Evolutionary conservation across 768 basidiomycete genomes (phyloP).

Genomic region (Suillus subaureus): DNA sequence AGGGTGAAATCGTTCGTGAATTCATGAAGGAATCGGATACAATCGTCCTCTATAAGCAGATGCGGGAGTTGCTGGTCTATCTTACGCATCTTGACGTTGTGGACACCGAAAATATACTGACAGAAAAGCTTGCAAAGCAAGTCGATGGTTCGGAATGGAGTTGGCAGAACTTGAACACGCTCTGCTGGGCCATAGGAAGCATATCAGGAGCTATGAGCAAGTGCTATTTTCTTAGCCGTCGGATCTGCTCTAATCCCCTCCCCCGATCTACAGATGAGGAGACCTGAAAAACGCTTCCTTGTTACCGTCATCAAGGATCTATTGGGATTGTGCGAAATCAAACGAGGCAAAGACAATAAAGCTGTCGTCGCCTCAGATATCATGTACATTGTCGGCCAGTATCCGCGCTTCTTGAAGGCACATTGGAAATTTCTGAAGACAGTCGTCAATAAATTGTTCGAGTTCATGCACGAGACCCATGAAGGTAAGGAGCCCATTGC

Average conservation of each 20-base stretch:
- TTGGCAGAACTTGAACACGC: slow-evolving; percentile 98
- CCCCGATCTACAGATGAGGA: slow-evolving; percentile 75
- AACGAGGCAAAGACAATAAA: slow-evolving; percentile 99
- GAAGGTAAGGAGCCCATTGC: slow-evolving; percentile 58
- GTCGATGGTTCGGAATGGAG: slow-evolving; percentile 99
- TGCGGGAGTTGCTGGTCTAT: slow-evolving; percentile 97
- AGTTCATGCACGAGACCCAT: slow-evolving; percentile 99
- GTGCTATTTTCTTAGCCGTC: slow-evolving; percentile 31
- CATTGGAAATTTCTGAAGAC: slow-evolving; percentile 99
- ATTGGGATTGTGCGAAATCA: slow-evolving; percentile 96
- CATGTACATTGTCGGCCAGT: slow-evolving; percentile 99
- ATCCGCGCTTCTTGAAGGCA: slow-evolving; percentile 98
- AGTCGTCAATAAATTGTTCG: slow-evolving; percentile 98
- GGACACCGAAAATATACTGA: slow-evolving; percentile 96
- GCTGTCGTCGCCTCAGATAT: slow-evolving; percentile 96
- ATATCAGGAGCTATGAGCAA: slow-evolving; percentile 99
- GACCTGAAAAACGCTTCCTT: slow-evolving; percentile 97
- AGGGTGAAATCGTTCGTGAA: slow-evolving; percentile 98
- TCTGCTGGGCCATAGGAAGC: slow-evolving; percentile 99
- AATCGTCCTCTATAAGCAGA: slow-evolving; percentile 97
- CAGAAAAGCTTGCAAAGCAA: slow-evolving; percentile 96
- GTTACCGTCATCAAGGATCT: slow-evolving; percentile 99
- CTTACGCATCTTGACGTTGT: slow-evolving; percentile 95
- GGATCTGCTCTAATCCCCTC: slow-evolving; percentile 4
- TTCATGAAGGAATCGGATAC: slow-evolving; percentile 99